Evolutionary conservation across 1,284 basidiomycete species (phyloP).

Genomic region (Cutaneotrichosporon mucoides): DNA sequence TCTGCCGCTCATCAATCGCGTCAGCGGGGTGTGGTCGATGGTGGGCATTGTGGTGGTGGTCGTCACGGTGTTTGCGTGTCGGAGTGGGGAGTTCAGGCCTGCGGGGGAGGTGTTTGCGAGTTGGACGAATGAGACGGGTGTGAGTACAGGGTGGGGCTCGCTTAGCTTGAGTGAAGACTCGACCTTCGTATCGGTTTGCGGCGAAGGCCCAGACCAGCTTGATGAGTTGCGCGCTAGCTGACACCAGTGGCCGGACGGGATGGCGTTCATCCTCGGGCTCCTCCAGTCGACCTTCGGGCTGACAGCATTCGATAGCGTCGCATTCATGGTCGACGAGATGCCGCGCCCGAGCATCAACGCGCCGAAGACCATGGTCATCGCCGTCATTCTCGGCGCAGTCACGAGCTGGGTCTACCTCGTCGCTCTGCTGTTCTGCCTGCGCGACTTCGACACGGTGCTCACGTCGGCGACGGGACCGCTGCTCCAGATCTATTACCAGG

Average conservation of each 20-base stretch:
- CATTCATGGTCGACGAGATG: constrained; percentile 45
- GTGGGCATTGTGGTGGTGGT: constrained; percentile 43
- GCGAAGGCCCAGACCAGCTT: too few species aligned
- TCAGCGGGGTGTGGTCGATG: constrained; percentile 30
- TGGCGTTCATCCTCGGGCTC: constrained; percentile 46
- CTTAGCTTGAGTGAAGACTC: too few species aligned
- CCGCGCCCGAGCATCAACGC: constrained; percentile 29
- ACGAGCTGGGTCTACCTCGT: constrained; percentile 34
- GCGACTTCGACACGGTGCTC: constrained; percentile 6
- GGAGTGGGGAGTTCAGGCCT: constrained; percentile 30
- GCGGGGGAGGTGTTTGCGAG: constrained; percentile 42
- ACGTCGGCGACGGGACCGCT: constrained; percentile 1
- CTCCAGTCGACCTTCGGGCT: constrained; percentile 28
- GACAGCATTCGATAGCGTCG: constrained; percentile 24
- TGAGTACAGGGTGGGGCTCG: neutral
- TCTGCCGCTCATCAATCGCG: constrained; percentile 10
- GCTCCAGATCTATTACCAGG: constrained; percentile 18
- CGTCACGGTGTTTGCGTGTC: constrained; percentile 20
- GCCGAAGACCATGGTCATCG: constrained; percentile 34
- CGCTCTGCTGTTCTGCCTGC: constrained; percentile 27
- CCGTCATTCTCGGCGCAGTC: constrained; percentile 29
- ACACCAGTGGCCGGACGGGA: constrained; percentile 12
- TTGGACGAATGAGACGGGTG: constrained; percentile 30
- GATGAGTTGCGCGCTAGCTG: neutral
- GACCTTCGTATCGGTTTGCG: too few species aligned